These are phyloP conservation scores for Mediolabrus comicus DNA, from an alignment of 108 stramenopile genomes.

Conservation along the genomic window DNA sequence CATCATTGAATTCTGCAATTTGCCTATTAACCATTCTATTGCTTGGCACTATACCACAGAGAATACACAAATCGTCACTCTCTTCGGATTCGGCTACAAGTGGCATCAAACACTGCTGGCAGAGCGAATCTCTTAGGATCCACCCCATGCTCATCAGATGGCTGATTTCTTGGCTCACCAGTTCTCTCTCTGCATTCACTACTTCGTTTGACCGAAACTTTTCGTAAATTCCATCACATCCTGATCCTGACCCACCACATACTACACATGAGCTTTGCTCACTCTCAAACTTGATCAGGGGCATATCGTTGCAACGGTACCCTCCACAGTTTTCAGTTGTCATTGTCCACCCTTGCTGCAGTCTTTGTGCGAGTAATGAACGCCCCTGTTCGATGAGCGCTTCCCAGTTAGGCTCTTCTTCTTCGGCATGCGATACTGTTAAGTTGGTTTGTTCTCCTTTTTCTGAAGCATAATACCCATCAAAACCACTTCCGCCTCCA, in stretches of 20 bases:
- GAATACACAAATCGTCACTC: constrained; percentile 22
- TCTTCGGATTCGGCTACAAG: constrained; percentile 17
- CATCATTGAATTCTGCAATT: not conserved
- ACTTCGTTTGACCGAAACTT: constrained; percentile 8
- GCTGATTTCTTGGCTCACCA: constrained; percentile 23
- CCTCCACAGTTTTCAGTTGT: constrained; percentile 17
- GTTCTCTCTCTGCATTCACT: constrained; percentile 16
- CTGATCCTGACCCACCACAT: constrained; percentile 20
- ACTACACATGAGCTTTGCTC: constrained; percentile 20
- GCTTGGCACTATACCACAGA: constrained; percentile 16
- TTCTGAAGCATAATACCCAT: constrained; percentile 18
- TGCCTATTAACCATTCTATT: not conserved
- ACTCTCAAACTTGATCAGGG: constrained; percentile 6
- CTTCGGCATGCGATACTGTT: not conserved
- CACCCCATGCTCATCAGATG: constrained; percentile 25
- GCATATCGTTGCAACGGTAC: constrained; percentile 17
- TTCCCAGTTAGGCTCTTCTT: constrained; percentile 12
- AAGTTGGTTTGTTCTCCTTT: not conserved
- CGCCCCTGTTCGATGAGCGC: constrained; percentile 13
- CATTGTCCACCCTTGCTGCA: constrained; percentile 23
- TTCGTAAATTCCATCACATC: constrained; percentile 24
- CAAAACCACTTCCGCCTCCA: constrained; percentile 12
- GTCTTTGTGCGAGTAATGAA: constrained; percentile 16
- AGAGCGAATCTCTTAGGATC: constrained; percentile 16
- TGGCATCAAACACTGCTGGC: constrained; percentile 27